phyloP scores from a whole-genome alignment of 2,329 filamentous ascomycete genomes.

The Monosporascus sp. region DNA sequence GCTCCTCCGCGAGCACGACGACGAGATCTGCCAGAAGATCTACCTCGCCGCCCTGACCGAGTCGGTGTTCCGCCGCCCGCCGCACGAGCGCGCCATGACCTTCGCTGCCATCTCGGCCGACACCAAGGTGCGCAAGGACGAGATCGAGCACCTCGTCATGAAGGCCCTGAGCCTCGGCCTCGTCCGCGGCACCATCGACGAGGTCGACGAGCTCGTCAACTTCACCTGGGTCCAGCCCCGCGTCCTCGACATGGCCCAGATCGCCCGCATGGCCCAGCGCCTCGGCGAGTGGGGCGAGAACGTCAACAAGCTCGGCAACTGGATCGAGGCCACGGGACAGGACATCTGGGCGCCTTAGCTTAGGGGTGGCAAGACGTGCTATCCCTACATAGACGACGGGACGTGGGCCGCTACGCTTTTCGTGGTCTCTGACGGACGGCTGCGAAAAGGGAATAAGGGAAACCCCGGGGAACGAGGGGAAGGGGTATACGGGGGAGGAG shows the following conservation, averaged over 20 bases:
- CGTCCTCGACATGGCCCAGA: constrained; percentile 92
- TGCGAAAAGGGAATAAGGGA: no score
- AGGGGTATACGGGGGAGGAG: no score
- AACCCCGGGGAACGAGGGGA: no score
- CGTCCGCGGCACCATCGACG: constrained; percentile 87
- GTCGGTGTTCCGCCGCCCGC: constrained; percentile 90
- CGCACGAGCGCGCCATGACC: constrained; percentile 91
- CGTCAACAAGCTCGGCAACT: constrained; percentile 93
- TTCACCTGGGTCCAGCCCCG: constrained; percentile 99
- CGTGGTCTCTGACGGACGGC: no score
- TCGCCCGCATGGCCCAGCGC: constrained; percentile 82
- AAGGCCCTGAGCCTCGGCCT: constrained; percentile 94
- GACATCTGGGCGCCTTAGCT: constrained; percentile 85
- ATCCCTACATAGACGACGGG: no score
- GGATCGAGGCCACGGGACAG: constrained; percentile 90
- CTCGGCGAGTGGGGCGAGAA: constrained; percentile 93
- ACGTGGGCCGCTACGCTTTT: no score
- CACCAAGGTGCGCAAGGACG: constrained; percentile 83
- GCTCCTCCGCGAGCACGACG: constrained; percentile 72
- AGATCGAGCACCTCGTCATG: constrained; percentile 98
- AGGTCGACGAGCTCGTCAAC: constrained; percentile 87
- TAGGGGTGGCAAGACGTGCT: no score
- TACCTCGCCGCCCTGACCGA: constrained; percentile 94
- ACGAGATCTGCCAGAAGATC: constrained; percentile 94
- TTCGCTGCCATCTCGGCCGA: constrained; percentile 84